phyloP scores from a whole-genome alignment of 108 stramenopile species.

The Pseudonitzschia pungens region DNA sequence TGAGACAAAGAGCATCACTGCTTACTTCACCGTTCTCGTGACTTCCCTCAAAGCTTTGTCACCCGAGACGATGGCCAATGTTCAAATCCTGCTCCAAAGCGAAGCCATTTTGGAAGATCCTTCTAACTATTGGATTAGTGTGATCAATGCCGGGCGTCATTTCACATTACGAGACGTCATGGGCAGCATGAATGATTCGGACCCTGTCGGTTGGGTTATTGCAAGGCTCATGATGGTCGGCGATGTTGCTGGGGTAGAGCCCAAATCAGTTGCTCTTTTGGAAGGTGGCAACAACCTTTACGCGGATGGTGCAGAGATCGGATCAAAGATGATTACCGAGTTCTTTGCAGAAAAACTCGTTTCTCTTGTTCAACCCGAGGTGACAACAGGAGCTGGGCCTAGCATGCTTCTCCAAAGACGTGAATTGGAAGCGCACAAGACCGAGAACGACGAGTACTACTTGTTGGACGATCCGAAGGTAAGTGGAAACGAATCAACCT shows the following conservation, averaged over 20 bases:
- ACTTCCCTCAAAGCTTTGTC: conserved; percentile 65
- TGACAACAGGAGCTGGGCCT: conserved; percentile 32
- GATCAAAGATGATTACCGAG: conserved; percentile 28
- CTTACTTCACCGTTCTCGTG: conserved; percentile 71
- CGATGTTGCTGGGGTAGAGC: conserved; percentile 78
- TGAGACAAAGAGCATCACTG: conserved; percentile 78
- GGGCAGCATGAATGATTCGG: conserved; percentile 83
- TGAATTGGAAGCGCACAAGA: conserved; percentile 73
- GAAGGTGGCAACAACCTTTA: conserved; percentile 24
- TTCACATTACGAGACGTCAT: conserved; percentile 85
- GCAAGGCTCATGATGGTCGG: conserved; percentile 81
- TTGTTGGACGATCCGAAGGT: conserved; percentile 85
- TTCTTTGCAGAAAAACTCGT: conserved; percentile 61
- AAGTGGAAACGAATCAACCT: conserved; percentile 15
- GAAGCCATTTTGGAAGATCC: conserved; percentile 89
- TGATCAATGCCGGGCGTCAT: conserved; percentile 90
- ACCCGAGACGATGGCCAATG: conserved; percentile 61
- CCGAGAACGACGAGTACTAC: conserved; percentile 84
- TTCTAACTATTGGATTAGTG: conserved; percentile 93
- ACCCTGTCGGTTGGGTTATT: conserved; percentile 82
- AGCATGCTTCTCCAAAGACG: conserved; percentile 49
- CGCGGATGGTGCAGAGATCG: conserved; percentile 12
- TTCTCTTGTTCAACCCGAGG: conserved; percentile 15
- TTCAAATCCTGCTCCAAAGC: conserved; percentile 73
- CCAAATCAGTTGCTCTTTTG: conserved; percentile 57